Conservation (phyloP, 805 yeast genomes). For the Wickerhamiella azymoides region DNA sequence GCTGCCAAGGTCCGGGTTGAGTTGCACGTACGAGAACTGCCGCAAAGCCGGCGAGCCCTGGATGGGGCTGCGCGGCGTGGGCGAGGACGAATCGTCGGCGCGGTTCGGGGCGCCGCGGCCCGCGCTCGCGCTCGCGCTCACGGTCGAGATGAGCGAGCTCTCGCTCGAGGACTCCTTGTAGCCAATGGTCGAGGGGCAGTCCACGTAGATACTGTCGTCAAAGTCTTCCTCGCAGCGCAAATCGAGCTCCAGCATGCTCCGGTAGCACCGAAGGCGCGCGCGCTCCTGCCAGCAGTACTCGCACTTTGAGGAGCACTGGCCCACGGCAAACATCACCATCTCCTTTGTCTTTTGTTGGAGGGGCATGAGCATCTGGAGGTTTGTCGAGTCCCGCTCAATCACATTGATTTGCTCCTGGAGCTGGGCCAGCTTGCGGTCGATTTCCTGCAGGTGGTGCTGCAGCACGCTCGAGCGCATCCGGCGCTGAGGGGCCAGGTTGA, state of each 20-base stretch:
- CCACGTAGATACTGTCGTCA: neutral
- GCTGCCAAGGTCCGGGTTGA: conserved; percentile 5
- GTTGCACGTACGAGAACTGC: conserved; percentile 3
- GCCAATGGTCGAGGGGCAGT: neutral
- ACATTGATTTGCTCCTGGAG: conserved; percentile 27
- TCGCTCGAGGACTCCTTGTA: neutral
- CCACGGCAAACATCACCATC: conserved; percentile 31
- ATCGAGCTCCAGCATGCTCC: conserved; percentile 26
- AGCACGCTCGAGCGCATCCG: conserved; percentile 21
- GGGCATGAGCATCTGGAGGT: conserved; percentile 39
- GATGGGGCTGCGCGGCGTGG: neutral
- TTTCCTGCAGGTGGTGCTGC: conserved; percentile 25
- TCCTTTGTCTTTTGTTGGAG: conserved; percentile 41
- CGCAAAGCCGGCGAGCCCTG: neutral
- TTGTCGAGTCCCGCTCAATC: conserved; percentile 26
- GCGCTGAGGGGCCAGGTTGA: neutral
- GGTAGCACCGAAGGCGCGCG: conserved; percentile 32
- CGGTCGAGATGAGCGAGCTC: neutral
- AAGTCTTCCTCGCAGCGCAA: conserved; percentile 9
- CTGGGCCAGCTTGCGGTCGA: conserved; percentile 25
- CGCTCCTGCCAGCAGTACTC: conserved; percentile 47
- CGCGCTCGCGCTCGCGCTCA: neutral
- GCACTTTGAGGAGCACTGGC: conserved; percentile 36
- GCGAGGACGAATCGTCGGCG: neutral
- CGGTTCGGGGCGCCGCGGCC: neutral